phyloP scores from a whole-genome alignment of 805 yeast genomes.

The Lachancea sp. region DNA sequence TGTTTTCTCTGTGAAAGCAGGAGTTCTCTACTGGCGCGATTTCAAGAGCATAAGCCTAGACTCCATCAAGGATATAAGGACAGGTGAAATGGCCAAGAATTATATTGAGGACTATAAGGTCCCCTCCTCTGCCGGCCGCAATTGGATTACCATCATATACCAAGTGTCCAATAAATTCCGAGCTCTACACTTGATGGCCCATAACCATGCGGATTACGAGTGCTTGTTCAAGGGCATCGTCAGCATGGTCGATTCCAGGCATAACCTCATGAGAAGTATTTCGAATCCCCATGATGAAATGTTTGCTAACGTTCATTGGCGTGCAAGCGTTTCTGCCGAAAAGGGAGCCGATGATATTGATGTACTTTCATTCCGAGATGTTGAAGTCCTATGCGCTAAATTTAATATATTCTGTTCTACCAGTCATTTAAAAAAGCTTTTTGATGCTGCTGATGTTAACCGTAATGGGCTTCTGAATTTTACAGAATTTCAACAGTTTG shows the following conservation, averaged over 20 bases:
- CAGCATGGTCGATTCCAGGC: constrained; percentile 49
- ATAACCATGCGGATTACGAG: constrained; percentile 45
- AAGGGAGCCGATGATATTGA: constrained; percentile 34
- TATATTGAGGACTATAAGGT: constrained; percentile 82
- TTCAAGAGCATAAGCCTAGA: constrained; percentile 27
- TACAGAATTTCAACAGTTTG: constrained; percentile 69
- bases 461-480: constrained; percentile 52
- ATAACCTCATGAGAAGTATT: constrained; percentile 55
- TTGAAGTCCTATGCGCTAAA: constrained; percentile 55
- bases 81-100: constrained; percentile 68
- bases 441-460: constrained; percentile 47
- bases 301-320: constrained; percentile 63
- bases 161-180: constrained; percentile 57
- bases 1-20: constrained; percentile 20
- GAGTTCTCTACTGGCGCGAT: constrained; percentile 27
- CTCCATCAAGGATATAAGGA: constrained; percentile 32
- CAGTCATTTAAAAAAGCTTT: constrained; percentile 43
- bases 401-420: constrained; percentile 67
- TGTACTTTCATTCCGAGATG: constrained; percentile 55
- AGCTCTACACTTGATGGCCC: constrained; percentile 73
- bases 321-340: constrained; percentile 36
- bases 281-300: constrained; percentile 52
- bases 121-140: constrained; percentile 52
- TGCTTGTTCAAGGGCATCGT: constrained; percentile 49
- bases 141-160: constrained; percentile 82